Evolutionary conservation across 371 early-diverging fungal genomes (phyloP).

Genomic region (Mortierella sp.): DNA sequence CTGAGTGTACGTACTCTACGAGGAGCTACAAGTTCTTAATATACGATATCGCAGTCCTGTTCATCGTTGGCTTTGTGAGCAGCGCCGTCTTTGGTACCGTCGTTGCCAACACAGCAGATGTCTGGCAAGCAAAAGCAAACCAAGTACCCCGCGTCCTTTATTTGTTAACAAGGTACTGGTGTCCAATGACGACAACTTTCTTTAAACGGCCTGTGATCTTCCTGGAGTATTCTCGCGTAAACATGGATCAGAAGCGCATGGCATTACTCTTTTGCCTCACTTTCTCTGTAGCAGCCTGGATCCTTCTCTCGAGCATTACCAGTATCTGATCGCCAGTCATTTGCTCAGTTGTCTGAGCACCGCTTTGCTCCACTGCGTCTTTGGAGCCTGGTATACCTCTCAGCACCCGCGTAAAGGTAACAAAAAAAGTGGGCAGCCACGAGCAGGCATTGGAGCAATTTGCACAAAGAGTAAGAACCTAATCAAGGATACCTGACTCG

Average conservation of each 20-base stretch:
- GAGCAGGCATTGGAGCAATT: too few relatives aligned
- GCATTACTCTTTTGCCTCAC: constrained; percentile 73
- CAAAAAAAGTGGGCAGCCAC: too few relatives aligned
- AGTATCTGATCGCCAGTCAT: constrained; percentile 71
- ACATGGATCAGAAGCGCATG: constrained; percentile 73
- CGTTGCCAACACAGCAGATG: constrained; percentile 79
- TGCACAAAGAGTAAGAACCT: too few relatives aligned
- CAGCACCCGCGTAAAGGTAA: constrained; percentile 68
- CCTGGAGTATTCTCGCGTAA: constrained; percentile 1
- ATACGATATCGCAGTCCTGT: constrained; percentile 73
- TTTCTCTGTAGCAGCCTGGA: constrained; percentile 65
- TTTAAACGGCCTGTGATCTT: too few relatives aligned
- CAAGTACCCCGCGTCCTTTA: neutral
- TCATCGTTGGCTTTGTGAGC: constrained; percentile 79
- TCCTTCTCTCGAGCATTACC: constrained; percentile 66
- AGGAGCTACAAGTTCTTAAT: constrained; percentile 68
- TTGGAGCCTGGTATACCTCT: constrained; percentile 86
- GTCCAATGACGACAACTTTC: too few relatives aligned
- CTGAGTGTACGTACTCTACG: constrained; percentile 82
- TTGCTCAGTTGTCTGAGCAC: constrained; percentile 76
- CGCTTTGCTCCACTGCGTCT: constrained; percentile 77
- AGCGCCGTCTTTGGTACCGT: constrained; percentile 81
- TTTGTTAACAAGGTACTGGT: too few relatives aligned
- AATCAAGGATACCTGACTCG: too few relatives aligned
- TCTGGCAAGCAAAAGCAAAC: constrained; percentile 59